Evolutionary conservation across 2,329 filamentous ascomycete genomes (phyloP).

Genomic region (Waltergamsia citrina): DNA sequence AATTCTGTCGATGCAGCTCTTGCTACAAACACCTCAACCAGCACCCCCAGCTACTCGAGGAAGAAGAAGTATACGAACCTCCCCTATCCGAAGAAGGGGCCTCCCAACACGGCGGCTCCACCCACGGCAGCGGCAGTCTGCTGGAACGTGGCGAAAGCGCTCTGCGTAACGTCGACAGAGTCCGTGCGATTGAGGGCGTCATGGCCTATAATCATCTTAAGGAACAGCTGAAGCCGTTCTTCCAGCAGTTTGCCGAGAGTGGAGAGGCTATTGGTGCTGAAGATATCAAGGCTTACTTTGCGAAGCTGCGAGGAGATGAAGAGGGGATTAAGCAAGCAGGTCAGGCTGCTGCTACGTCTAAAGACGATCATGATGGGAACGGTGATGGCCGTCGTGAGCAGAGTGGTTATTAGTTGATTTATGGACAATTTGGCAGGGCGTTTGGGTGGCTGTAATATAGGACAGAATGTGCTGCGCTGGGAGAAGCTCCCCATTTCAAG

Average conservation of each 20-base stretch:
- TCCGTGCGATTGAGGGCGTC: constrained; percentile 87
- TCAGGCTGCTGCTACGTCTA: constrained; percentile 34
- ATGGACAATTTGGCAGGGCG: neutral
- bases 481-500: neutral
- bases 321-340: constrained; percentile 58
- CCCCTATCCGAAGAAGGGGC: constrained; percentile 62
- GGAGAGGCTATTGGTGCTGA: constrained; percentile 84
- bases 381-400: constrained; percentile 36
- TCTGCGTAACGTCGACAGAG: constrained; percentile 83
- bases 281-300: constrained; percentile 95
- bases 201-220: constrained; percentile 98
- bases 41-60: constrained; percentile 78
- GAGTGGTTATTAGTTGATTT: constrained; percentile 33
- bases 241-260: constrained; percentile 88
- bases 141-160: constrained; percentile 90
- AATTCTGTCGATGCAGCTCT: constrained; percentile 71
- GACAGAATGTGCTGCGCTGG: too few relatives aligned
- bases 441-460: neutral
- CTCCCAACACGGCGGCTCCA: constrained; percentile 44
- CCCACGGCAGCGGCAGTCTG: constrained; percentile 68
- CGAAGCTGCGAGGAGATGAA: constrained; percentile 83
- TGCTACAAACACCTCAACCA: constrained; percentile 66
- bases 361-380: constrained; percentile 19
- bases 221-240: constrained; percentile 90
- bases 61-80: constrained; percentile 90